Evolutionary conservation across 345 rosid species (phyloP), one percentile per base, ranked within the genome.

Genomic region (Lepidium africanum): DNA sequence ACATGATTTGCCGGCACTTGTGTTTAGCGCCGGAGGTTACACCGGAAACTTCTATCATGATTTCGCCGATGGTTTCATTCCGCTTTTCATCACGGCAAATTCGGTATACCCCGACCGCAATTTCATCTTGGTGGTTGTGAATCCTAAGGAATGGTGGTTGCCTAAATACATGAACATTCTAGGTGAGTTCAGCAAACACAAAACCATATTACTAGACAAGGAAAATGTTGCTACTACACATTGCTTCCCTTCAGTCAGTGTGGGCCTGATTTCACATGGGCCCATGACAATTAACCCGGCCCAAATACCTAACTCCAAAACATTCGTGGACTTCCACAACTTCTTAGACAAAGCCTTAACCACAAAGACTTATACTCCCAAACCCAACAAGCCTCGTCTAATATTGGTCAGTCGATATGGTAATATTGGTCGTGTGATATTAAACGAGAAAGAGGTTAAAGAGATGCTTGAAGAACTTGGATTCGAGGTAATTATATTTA

Each of bases 31-130:
- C 3, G 89, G 85, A 23, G 96, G 96, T 33, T 86, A 82, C 80
- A 82, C 89, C 2, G 92, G 92, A 23, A 87, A 74, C 77, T 74
- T 85, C 36, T 85, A 78, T 72, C 95, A 86, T 27, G 92, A 82
- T 15, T 88, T 88, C 73, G 78, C 58, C 38, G 96, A 91, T 25
- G 86, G 84, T 9, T 64, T 85, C 72, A 67, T 91, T 54, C 88
- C 91, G 10, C 88, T 88, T 52, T 85, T 80, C 60, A 81, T 84
- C 82, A 88, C 91, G 52, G 72, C 74, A 5, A 57, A 72, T 3
- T 45, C 85, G 2, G 11, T 83, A 2, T 76, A 73, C 57, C 80
- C 77, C 0, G 36, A 75, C 59, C 81, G 59, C n/a, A 76, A 88
- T n/a, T 45, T 88, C 65, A 12, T 84, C 53, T 36, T 87, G 2